Conservation (phyloP, 352 stramenopile genomes). For the Pythium plurisporium region DNA sequence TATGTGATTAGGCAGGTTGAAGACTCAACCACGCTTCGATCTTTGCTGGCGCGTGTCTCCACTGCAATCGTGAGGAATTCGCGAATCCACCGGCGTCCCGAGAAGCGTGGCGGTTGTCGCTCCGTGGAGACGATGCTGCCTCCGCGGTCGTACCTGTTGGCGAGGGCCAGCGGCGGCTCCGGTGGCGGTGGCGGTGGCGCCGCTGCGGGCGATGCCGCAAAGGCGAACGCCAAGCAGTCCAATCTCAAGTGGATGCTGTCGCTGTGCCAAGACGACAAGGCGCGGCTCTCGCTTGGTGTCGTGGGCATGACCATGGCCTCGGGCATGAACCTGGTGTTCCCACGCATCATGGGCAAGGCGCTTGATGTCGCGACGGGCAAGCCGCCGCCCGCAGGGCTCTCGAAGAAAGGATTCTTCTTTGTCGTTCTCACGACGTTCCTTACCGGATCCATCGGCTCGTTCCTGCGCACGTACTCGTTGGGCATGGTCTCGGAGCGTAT, state of each 20-base stretch:
- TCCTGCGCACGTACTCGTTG: slow-evolving; percentile 86
- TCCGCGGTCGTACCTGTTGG: slow-evolving; percentile 65
- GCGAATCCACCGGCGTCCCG: not conserved
- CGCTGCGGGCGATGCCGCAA: slow-evolving; percentile 17
- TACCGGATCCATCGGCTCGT: slow-evolving; percentile 78
- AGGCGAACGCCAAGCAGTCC: slow-evolving; percentile 16
- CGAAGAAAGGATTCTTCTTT: slow-evolving; percentile 82
- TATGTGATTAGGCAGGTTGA: slow-evolving; percentile 4
- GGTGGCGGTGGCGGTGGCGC: slow-evolving; percentile 19
- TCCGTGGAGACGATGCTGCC: slow-evolving; percentile 37
- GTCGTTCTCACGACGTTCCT: slow-evolving; percentile 84
- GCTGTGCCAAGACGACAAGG: slow-evolving; percentile 65
- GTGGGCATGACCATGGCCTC: slow-evolving; percentile 82
- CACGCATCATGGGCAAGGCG: slow-evolving; percentile 86
- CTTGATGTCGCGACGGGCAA: slow-evolving; percentile 82
- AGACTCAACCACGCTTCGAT: slow-evolving; percentile 3
- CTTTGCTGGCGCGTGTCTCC: slow-evolving; percentile 24
- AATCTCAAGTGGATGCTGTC: slow-evolving; percentile 65
- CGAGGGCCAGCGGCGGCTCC: slow-evolving; percentile 41
- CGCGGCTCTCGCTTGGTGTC: slow-evolving; percentile 60
- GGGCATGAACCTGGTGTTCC: slow-evolving; percentile 87
- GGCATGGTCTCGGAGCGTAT: slow-evolving; percentile 86
- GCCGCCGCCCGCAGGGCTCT: slow-evolving; percentile 59
- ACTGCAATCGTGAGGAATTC: not conserved
- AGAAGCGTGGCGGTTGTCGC: too few species aligned